phyloP scores from a whole-genome alignment of 108 stramenopile genomes.

The Pseudonitzschia multistriata region DNA sequence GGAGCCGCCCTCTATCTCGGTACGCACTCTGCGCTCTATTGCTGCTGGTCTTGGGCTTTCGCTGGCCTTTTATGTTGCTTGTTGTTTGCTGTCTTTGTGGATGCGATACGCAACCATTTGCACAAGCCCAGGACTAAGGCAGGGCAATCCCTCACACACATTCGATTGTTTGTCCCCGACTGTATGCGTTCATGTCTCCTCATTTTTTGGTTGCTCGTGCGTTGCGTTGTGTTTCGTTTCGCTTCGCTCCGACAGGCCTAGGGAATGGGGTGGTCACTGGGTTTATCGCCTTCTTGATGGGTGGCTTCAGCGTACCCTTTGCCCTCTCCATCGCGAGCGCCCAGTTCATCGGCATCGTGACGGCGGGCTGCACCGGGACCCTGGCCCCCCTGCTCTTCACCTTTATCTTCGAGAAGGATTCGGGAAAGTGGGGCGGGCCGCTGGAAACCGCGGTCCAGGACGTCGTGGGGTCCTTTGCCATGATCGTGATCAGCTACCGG shows the following conservation, averaged over 20 bases:
- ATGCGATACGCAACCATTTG: no score
- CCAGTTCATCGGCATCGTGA: conserved; percentile 51
- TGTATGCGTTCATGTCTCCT: no score
- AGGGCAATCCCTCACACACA: no score
- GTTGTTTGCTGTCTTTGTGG: no score
- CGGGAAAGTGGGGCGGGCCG: conserved; percentile 61
- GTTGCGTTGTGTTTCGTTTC: background rate
- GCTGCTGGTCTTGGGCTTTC: no score
- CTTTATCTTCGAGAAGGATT: conserved; percentile 51
- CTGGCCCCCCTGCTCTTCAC: conserved; percentile 59
- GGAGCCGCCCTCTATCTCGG: conserved; percentile 55
- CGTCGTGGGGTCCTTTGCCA: conserved; percentile 60
- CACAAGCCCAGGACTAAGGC: no score
- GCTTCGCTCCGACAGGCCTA: background rate
- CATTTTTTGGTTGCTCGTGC: no score
- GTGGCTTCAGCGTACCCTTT: conserved; percentile 53
- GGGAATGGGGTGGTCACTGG: conserved; percentile 49
- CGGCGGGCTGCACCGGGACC: conserved; percentile 63
- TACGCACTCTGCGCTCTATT: background rate
- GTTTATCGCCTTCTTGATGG: conserved; percentile 39
- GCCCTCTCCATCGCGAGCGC: conserved; percentile 48
- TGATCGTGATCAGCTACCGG: conserved; percentile 59
- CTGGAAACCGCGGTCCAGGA: conserved; percentile 73
- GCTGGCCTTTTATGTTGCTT: no score
- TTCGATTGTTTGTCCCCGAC: no score